Conservation (phyloP, 805 yeast genomes). For the Metschnikowia peoriensis region DNA sequence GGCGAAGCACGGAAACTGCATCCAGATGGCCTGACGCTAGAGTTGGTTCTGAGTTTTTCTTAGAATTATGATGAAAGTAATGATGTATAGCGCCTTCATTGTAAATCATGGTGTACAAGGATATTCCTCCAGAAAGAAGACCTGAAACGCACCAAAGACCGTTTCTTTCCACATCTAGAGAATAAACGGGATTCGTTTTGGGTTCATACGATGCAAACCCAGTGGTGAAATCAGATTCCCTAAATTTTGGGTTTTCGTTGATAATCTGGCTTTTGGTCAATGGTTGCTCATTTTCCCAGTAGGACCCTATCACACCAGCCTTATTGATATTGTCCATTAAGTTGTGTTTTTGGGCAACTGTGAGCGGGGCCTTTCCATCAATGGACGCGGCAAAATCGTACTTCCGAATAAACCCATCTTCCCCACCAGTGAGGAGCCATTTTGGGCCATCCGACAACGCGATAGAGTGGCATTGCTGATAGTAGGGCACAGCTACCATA, state of each 20-base stretch:
- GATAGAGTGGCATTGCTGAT: slow-evolving; percentile 72
- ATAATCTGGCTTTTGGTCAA: slow-evolving; percentile 41
- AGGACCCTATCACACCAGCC: slow-evolving; percentile 78
- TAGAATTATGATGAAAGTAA: slow-evolving; percentile 50
- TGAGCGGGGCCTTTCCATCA: slow-evolving; percentile 81
- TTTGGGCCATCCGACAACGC: slow-evolving; percentile 77
- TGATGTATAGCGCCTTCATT: slow-evolving; percentile 80
- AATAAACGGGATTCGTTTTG: slow-evolving; percentile 76
- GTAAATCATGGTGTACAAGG: slow-evolving; percentile 77
- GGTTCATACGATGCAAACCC: slow-evolving; percentile 53
- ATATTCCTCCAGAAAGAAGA: slow-evolving; percentile 78
- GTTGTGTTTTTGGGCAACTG: slow-evolving; percentile 88
- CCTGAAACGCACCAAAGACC: slow-evolving; percentile 87
- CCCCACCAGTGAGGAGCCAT: slow-evolving; percentile 92
- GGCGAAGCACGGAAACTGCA: slow-evolving; percentile 68
- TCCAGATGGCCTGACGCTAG: slow-evolving; percentile 54
- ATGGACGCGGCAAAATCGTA: slow-evolving; percentile 84
- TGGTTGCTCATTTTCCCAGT: slow-evolving; percentile 98
- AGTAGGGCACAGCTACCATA: slow-evolving; percentile 82
- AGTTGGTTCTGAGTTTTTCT: slow-evolving; percentile 24
- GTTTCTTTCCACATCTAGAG: slow-evolving; percentile 79
- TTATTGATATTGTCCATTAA: slow-evolving; percentile 80
- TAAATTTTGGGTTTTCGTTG: slow-evolving; percentile 40
- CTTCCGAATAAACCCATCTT: slow-evolving; percentile 89
- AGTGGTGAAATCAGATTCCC: slow-evolving; percentile 32